These are phyloP conservation scores for Alternaria sp. DNA, from an alignment of 2,329 filamentous ascomycete genomes.

Conservation along the genomic window DNA sequence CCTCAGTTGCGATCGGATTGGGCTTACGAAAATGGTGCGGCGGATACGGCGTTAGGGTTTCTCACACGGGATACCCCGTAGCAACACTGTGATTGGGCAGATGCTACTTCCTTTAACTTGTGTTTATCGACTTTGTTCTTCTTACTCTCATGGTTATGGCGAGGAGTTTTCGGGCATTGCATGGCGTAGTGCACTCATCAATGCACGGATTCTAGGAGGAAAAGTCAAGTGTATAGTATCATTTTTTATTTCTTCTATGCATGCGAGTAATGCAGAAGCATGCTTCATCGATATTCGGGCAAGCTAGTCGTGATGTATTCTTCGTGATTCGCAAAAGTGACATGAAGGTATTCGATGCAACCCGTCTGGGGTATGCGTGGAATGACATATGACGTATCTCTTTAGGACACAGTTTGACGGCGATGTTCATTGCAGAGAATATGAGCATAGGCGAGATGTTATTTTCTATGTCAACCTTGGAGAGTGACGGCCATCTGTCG, in stretches of 20 bases:
- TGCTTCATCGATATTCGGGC: not conserved
- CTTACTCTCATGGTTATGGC: constrained; percentile 29
- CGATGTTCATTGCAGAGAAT: not conserved
- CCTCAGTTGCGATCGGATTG: constrained; percentile 23
- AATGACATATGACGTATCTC: not conserved
- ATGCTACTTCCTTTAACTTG: constrained; percentile 26
- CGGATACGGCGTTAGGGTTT: constrained; percentile 34
- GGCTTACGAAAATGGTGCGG: constrained; percentile 24
- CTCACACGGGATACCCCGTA: constrained; percentile 39
- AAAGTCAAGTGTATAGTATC: constrained; percentile 37
- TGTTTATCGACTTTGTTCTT: constrained; percentile 29
- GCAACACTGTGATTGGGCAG: constrained; percentile 23
- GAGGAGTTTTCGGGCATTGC: constrained; percentile 40
- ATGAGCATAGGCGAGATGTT: not conserved
- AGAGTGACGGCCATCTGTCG: not conserved
- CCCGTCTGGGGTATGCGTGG: not conserved
- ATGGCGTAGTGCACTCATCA: constrained; percentile 27
- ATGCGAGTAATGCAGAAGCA: constrained; percentile 10
- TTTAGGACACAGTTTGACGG: not conserved
- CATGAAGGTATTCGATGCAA: not conserved
- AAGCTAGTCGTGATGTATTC: not conserved
- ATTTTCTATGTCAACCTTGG: not conserved
- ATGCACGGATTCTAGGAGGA: constrained; percentile 19
- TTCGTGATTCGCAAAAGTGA: not conserved
- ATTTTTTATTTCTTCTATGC: constrained; percentile 13